Percentiles rank a stretch among this genome's conserved stretches.
Evolutionary conservation across 108 stramenopile species (phyloP).

Genomic region (Nitzschia putrida): DNA sequence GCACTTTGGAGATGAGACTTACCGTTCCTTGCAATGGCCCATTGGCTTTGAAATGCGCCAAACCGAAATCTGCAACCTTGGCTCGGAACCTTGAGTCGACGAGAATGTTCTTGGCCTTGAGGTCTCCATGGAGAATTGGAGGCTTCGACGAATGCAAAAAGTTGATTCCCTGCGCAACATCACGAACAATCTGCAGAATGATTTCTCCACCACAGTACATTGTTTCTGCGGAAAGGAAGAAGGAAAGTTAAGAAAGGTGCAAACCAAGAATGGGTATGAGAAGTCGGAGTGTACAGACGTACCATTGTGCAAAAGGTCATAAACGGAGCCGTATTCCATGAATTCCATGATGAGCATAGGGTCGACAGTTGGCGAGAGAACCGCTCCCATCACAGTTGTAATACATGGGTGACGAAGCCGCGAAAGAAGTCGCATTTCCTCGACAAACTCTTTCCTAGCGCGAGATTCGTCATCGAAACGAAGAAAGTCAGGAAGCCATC

Average conservation of each 20-base stretch:
- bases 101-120: conserved; percentile 54
- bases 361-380: conserved; percentile 32
- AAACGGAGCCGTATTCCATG: conserved; percentile 59
- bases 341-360: conserved; percentile 66
- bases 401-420: conserved; percentile 69
- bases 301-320: conserved; percentile 57
- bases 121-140: conserved; percentile 54
- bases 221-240: conserved; percentile 19
- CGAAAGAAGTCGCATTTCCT: conserved; percentile 58
- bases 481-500: conserved; percentile 1
- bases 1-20: conserved; percentile 26
- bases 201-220: conserved; percentile 49
- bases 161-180: conserved; percentile 52
- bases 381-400: conserved; percentile 52
- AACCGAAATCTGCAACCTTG: conserved; percentile 52
- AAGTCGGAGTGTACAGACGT: no score
- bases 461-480: conserved; percentile 10
- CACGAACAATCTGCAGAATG: conserved; percentile 53
- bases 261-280: no score
- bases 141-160: conserved; percentile 61
- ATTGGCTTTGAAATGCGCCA: conserved; percentile 92
- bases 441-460: conserved; percentile 41
- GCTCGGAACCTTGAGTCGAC: conserved; percentile 49
- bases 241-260: no score
- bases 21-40: conserved; percentile 23